Conservation (phyloP, 176 grass and related monocot species). For the Tillandsia fasciculata region DNA sequence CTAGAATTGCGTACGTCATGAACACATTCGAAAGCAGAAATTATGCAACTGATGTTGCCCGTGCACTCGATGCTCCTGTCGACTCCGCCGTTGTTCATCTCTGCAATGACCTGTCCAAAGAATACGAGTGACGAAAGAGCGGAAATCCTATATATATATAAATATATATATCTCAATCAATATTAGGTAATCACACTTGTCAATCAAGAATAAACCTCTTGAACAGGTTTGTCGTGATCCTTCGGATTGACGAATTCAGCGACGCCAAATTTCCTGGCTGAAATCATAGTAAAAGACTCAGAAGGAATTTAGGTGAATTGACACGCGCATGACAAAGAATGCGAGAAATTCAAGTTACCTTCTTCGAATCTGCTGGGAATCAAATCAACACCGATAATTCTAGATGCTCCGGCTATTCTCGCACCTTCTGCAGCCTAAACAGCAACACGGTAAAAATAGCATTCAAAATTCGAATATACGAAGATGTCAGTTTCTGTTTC, state of each 20-base stretch:
- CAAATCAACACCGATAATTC: constrained; percentile 51
- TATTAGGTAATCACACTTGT: neutral
- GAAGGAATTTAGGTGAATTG: neutral
- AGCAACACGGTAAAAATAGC: no score
- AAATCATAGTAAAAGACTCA: neutral
- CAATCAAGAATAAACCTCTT: neutral
- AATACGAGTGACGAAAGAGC: neutral
- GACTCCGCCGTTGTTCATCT: constrained; percentile 10
- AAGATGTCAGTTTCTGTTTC: neutral
- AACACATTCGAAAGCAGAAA: constrained; percentile 14
- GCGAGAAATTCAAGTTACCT: constrained; percentile 8
- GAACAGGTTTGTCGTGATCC: constrained; percentile 11
- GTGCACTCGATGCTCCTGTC: constrained; percentile 16
- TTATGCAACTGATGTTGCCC: constrained; percentile 10
- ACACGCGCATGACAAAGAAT: no score
- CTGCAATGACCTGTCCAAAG: neutral
- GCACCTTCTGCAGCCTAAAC: constrained; percentile 47
- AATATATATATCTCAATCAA: neutral
- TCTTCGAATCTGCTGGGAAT: constrained; percentile 41
- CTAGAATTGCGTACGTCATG: neutral
- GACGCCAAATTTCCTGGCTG: constrained; percentile 10
- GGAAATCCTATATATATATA: neutral
- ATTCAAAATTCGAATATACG: neutral
- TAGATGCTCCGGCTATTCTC: constrained; percentile 41
- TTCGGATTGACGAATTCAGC: constrained; percentile 5